Evolutionary conservation across 352 stramenopile genomes (phyloP), one percentile per base, ranked within the genome.

Genomic region (Globisporangium alternatum): DNA sequence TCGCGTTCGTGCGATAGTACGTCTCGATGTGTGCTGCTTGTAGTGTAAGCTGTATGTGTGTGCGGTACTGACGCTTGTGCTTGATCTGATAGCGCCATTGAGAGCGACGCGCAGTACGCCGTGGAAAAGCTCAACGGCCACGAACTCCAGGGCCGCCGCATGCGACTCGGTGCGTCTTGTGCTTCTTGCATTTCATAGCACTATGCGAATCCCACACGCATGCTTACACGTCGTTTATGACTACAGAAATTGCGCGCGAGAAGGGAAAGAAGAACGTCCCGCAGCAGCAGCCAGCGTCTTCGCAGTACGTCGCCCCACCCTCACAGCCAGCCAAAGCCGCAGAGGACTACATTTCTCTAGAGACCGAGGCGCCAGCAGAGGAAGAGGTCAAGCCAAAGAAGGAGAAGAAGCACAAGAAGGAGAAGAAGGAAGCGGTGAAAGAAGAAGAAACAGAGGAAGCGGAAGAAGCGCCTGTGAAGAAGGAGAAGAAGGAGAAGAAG

Each of bases 1-100:
- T 95, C 66, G 86, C 86, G 48, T 95, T 95, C 60, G 83, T 95
- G 22, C 86, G 83, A 65, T 95, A 90, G 86, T 95, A 80, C 72
- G 86, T 88, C 22, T 19, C 35, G 5, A 3, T 62, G 17, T 37
- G 6, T 19, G 21, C 17, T 56, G 37, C 19, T 44, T 64, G 45
- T n/a, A 25, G 12, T 58, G 3, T 37, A 17, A 4, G 7, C 10
- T 28, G 3, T 19, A 17, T 30, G 49, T 39, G 3, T 58, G n/a
- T 56, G 7, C 47, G 17, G 37, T 17, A 25, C 31, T 59, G 28
- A 35, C 39, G 13, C 21, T 39, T 57, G 17, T 66, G 13, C 45
- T 2, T 61, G 2, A 73, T 21, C 5, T 48, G 43, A 9, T 60
- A 95, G 86, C 62, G 86, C 86, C 10, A 80, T 93, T 49, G 78